A percentile compares a stretch with the other conserved stretches of the same genome.
phyloP scores from a whole-genome alignment of 345 rosid genomes.

The Gynandropsis gynandra region DNA sequence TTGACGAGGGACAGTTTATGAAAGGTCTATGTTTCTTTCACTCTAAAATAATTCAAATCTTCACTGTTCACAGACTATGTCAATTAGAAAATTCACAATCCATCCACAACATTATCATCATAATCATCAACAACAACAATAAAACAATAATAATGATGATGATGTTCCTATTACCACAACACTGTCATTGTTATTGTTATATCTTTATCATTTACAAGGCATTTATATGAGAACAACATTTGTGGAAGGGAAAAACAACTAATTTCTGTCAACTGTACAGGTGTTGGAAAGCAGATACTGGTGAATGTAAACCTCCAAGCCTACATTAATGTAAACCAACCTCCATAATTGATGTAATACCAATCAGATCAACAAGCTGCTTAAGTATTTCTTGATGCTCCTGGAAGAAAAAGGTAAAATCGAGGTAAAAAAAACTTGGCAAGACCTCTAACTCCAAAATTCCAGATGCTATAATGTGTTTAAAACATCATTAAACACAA shows the following conservation, averaged over 20 bases:
- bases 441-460: not conserved
- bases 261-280: not conserved
- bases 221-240: not conserved
- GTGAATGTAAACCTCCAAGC: not conserved
- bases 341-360: conserved; percentile 94
- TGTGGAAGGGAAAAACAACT: not conserved
- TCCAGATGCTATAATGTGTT: conserved; percentile 11
- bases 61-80: conserved; percentile 9
- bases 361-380: conserved; percentile 73
- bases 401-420: conserved; percentile 36
- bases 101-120: conserved; percentile 13
- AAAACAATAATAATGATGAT: conserved; percentile 9
- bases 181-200: conserved; percentile 7
- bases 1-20: conserved; percentile 7
- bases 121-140: not conserved
- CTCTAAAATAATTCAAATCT: conserved; percentile 7
- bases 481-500: conserved; percentile 8
- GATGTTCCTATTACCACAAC: conserved; percentile 5
- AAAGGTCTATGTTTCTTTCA: not conserved
- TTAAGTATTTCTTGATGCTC: conserved; percentile 56
- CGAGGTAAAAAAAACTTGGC: not conserved
- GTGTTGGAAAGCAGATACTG: conserved; percentile 10
- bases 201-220: conserved; percentile 11
- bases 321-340: conserved; percentile 30
- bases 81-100: not conserved